These are phyloP conservation scores for Penicillium carneum DNA, from an alignment of 2,329 filamentous ascomycete genomes.

Conservation along the genomic window DNA sequence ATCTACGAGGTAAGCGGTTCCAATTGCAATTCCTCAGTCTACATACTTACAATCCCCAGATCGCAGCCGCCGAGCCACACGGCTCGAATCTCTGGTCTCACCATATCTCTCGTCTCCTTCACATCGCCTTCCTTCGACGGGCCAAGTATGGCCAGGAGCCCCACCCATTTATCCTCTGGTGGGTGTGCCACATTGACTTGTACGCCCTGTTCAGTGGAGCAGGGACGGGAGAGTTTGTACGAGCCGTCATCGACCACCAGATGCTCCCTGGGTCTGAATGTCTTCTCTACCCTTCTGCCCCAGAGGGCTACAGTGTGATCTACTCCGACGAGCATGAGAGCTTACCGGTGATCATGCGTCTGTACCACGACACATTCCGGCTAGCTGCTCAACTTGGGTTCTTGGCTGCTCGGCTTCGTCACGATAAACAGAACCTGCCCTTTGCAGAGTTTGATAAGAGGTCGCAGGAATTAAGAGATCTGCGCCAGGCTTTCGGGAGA, in stretches of 20 bases:
- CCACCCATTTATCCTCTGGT: conserved; percentile 62
- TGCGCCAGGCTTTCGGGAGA: conserved; percentile 48
- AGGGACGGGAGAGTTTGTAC: conserved; percentile 60
- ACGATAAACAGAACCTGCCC: conserved; percentile 41
- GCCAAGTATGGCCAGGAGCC: conserved; percentile 55
- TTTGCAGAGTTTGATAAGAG: conserved; percentile 35
- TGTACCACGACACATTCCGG: conserved; percentile 56
- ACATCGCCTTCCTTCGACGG: conserved; percentile 58
- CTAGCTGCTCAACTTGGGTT: conserved; percentile 57
- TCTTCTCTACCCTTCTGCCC: conserved; percentile 48
- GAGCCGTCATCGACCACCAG: conserved; percentile 56
- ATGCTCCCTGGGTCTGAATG: conserved; percentile 55
- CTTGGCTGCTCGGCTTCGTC: conserved; percentile 52
- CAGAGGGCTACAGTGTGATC: conserved; percentile 46
- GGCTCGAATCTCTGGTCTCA: conserved; percentile 62
- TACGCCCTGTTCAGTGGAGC: conserved; percentile 62
- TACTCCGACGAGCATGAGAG: conserved; percentile 49
- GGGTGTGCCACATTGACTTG: conserved; percentile 62
- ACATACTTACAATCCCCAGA: conserved; percentile 42
- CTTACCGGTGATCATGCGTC: conserved; percentile 52
- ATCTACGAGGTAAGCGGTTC: conserved; percentile 60
- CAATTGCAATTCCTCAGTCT: conserved; percentile 9
- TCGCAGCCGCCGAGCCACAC: conserved; percentile 56
- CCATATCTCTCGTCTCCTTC: conserved; percentile 61
- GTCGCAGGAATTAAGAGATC: conserved; percentile 44